phyloP scores from a whole-genome alignment of 805 yeast species.

The Candida palmyrensis region DNA sequence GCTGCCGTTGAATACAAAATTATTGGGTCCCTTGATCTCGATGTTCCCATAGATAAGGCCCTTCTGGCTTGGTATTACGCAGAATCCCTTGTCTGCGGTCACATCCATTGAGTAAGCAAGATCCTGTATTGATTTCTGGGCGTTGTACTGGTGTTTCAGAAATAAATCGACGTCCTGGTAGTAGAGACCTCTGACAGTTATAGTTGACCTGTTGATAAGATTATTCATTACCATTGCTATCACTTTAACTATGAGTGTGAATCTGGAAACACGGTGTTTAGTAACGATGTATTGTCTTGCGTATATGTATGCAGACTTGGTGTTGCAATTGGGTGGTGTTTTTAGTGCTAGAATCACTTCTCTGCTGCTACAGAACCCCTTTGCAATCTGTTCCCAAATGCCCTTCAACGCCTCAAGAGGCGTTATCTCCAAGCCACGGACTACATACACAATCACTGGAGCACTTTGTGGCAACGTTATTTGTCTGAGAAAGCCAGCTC shows the following conservation, averaged over 20 bases:
- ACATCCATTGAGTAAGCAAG: constrained; percentile 35
- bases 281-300: neutral
- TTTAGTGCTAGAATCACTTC: constrained; percentile 1
- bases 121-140: constrained; percentile 34
- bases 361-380: neutral
- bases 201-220: constrained; percentile 6
- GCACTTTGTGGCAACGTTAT: no score
- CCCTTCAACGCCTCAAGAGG: neutral
- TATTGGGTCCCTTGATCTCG: neutral
- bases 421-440: no score
- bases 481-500: no score
- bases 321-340: neutral
- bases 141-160: constrained; percentile 32
- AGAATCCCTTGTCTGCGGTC: constrained; percentile 29
- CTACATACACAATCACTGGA: no score
- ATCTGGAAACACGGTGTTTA: constrained; percentile 4
- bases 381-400: constrained; percentile 2
- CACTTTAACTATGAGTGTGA: constrained; percentile 7
- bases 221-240: constrained; percentile 6
- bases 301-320: neutral
- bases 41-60: constrained; percentile 46
- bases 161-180: constrained; percentile 55
- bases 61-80: constrained; percentile 50
- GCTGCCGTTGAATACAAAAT: neutral
- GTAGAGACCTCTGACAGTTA: constrained; percentile 53